A percentile compares a stretch with the other conserved stretches of the same genome.
phyloP scores from a whole-genome alignment of 2,329 filamentous ascomycete genomes.

The Endothia cerciana region DNA sequence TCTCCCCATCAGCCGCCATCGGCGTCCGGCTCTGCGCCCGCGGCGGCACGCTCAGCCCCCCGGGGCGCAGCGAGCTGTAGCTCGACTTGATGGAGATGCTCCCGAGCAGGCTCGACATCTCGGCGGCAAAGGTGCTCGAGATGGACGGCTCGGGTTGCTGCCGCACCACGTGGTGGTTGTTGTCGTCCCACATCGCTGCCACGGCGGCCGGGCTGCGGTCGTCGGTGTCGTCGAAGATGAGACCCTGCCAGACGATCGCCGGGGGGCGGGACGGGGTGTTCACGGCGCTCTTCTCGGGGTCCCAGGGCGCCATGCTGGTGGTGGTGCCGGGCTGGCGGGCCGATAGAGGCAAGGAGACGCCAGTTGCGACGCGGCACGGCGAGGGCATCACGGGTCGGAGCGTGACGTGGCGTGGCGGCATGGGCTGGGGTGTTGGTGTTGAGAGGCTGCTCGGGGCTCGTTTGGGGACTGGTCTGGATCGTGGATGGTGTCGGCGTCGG shows the following conservation, averaged over 20 bases:
- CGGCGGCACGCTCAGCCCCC: not conserved
- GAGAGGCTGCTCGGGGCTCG: not conserved
- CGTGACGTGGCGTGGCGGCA: not conserved
- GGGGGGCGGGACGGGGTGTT: conserved; percentile 9
- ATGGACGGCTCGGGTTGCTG: conserved; percentile 5
- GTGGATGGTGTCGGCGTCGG: not conserved
- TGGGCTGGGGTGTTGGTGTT: not conserved
- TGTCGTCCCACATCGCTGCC: not conserved
- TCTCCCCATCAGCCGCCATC: not conserved
- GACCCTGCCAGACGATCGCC: conserved; percentile 6
- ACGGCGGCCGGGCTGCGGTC: not conserved
- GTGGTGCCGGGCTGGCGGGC: not conserved
- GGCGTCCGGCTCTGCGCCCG: not conserved
- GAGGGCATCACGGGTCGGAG: conserved; percentile 1
- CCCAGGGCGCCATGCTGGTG: conserved; percentile 15
- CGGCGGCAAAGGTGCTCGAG: conserved; percentile 14
- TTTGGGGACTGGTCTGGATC: not conserved
- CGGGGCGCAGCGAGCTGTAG: conserved; percentile 17
- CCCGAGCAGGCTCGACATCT: conserved; percentile 19
- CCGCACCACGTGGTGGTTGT: not conserved
- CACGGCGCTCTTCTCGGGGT: conserved; percentile 13
- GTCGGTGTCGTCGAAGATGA: too few species aligned
- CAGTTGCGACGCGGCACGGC: conserved; percentile 3
- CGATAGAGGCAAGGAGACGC: conserved; percentile 1
- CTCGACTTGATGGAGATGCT: conserved; percentile 21